Base-by-base conservation (phyloP, 2,329 filamentous ascomycete genomes). In the Fusarium veterinarium region DNA sequence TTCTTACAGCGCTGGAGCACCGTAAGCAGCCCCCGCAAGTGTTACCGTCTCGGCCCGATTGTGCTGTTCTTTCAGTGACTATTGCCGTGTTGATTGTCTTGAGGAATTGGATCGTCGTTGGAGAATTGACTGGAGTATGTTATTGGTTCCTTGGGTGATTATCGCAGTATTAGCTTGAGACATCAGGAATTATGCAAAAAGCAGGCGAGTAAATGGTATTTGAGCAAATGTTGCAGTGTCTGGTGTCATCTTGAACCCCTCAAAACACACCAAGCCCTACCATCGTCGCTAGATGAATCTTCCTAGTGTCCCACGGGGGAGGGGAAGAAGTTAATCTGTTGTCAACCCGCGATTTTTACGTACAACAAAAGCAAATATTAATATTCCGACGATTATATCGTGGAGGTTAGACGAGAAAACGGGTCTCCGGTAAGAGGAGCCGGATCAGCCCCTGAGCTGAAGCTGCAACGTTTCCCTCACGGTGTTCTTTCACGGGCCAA, bases 401-500 rank as follows among this genome's bases (percentile, higher is more conserved):
- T 60, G 60, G 53, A 60, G 53, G 25, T 52, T 7, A 57, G 23
- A 45, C 31, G 46, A 52, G 23, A 6, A 20, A 35, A 40, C 48
- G 58, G 58, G 60, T 31, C 28, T 40, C 60, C 28, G 60, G 60
- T 63, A 60, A 42, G 53, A 41, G 53, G 53, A 60, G 42, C 60
- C 60, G 60, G 60, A 63, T 63, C 60, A 60, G 49, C 60, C 60
- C 60, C 60, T 63, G 60, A 63, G 60, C 58, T 57, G 40, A 57
- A 57, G 53, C 28, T 60, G 58, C 31, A 60, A 41, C 58, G 51
- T 53, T 28, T 38, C 33, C 49, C 30, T 42, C 48, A 42, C 30
- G 48, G 51, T 41, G n/a, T 31, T 30, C 13, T 25, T 31, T 20
- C 4, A n/a, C 17, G 20, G 31, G 48, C 17, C 49, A 20, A 51